phyloP scores from a whole-genome alignment of 2,329 filamentous ascomycete genomes.

The Fusarium pseudocircinatum region DNA sequence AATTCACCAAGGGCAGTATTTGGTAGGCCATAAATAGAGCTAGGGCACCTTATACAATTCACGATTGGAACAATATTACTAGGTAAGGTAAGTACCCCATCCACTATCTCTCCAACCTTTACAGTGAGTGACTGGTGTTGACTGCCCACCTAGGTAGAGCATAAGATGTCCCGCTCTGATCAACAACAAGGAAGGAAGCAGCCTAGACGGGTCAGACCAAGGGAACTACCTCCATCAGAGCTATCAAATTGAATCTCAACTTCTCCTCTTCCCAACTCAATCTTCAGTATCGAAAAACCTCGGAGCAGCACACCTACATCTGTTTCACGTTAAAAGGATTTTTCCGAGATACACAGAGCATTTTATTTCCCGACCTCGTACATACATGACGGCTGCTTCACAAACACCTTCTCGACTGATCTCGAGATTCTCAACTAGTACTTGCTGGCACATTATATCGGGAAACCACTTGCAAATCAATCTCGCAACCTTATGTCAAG shows the following conservation, averaged over 20 bases:
- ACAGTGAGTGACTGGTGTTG: neutral
- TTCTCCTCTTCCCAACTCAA: neutral
- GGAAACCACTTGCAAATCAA: neutral
- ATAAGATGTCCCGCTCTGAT: neutral
- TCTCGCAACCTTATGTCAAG: neutral
- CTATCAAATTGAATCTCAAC: neutral
- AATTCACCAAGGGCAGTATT: neutral
- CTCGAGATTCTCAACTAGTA: neutral
- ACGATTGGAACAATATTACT: too few species aligned
- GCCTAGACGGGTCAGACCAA: neutral
- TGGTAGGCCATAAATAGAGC: neutral
- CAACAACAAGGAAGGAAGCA: neutral
- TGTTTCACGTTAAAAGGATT: neutral
- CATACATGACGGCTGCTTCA: neutral
- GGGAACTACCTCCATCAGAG: neutral
- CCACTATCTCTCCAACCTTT: neutral
- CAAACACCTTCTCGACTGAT: neutral
- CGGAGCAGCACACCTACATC: neutral
- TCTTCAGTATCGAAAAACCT: neutral
- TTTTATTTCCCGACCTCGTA: slow-evolving; percentile 29
- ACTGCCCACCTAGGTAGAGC: neutral
- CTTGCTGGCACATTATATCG: neutral
- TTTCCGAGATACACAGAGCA: slow-evolving; percentile 7
- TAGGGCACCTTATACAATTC: too few species aligned
- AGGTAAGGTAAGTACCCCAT: too few species aligned